Evolutionary conservation across 2,329 filamentous ascomycete genomes (phyloP).

Genomic region (Aaosphaeria pasadenensis): DNA sequence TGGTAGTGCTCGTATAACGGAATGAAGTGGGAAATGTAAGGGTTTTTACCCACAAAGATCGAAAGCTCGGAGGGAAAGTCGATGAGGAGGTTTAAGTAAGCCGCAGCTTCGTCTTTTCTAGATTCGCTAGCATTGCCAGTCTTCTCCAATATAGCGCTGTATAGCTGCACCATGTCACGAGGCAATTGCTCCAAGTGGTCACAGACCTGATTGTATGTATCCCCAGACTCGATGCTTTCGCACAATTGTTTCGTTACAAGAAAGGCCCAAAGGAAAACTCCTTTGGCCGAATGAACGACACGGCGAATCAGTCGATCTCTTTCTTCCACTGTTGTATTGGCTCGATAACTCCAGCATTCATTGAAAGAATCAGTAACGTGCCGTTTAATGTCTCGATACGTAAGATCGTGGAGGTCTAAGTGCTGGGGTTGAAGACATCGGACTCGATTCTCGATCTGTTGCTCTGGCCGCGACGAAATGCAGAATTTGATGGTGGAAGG

Average conservation of each 20-base stretch:
- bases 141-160: not conserved
- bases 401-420: not conserved
- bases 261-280: not conserved
- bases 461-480: not conserved
- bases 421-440: not conserved
- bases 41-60: not conserved
- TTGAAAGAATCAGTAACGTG: not conserved
- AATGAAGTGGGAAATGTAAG: not conserved
- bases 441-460: not conserved
- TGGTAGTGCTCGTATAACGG: not conserved
- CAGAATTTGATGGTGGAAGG: not conserved
- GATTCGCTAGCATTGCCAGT: not conserved
- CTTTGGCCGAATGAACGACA: not conserved
- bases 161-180: not conserved
- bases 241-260: not conserved
- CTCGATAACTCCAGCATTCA: not conserved
- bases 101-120: not conserved
- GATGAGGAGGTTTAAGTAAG: not conserved
- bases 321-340: not conserved
- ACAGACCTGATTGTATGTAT: not conserved
- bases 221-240: not conserved
- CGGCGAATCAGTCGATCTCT: not conserved
- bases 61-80: not conserved
- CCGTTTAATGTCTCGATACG: not conserved
- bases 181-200: not conserved